Evolutionary conservation across 768 basidiomycete species (phyloP).

Genomic region (Glaciozyma martinii): DNA sequence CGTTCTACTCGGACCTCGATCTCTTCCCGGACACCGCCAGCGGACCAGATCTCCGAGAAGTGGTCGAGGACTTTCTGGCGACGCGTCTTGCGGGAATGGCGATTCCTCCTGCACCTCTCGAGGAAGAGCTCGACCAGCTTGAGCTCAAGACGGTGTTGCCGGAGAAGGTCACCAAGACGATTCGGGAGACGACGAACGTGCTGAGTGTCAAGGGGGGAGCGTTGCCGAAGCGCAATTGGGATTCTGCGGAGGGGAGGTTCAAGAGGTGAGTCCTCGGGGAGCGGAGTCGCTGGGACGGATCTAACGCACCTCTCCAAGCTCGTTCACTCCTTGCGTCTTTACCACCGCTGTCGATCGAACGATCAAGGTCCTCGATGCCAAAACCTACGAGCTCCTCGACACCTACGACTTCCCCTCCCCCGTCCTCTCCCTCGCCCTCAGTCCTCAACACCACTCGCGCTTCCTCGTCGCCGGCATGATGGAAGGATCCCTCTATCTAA

Average conservation of each 20-base stretch:
- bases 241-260: slow-evolving; percentile 9
- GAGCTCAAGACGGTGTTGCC: not conserved
- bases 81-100: not conserved
- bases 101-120: not conserved
- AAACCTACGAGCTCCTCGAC: slow-evolving; percentile 30
- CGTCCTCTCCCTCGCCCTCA: slow-evolving; percentile 28
- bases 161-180: not conserved
- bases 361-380: slow-evolving; percentile 30
- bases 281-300: not conserved
- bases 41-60: slow-evolving; percentile 10
- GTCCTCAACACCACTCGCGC: slow-evolving; percentile 7
- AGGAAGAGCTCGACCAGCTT: not conserved
- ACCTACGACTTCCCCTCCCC: slow-evolving; percentile 29
- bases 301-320: not conserved
- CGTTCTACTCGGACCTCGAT: not conserved
- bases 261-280: not conserved
- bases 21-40: not conserved
- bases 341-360: slow-evolving; percentile 36
- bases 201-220: slow-evolving; percentile 7
- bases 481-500: slow-evolving; percentile 29
- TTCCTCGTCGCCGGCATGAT: slow-evolving; percentile 33
- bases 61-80: slow-evolving; percentile 18
- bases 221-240: slow-evolving; percentile 17
- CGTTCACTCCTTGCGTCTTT: slow-evolving; percentile 24
- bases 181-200: slow-evolving; percentile 19